Conservation (phyloP, 2,329 filamentous ascomycete species). For the Berkeleyomyces basicola region DNA sequence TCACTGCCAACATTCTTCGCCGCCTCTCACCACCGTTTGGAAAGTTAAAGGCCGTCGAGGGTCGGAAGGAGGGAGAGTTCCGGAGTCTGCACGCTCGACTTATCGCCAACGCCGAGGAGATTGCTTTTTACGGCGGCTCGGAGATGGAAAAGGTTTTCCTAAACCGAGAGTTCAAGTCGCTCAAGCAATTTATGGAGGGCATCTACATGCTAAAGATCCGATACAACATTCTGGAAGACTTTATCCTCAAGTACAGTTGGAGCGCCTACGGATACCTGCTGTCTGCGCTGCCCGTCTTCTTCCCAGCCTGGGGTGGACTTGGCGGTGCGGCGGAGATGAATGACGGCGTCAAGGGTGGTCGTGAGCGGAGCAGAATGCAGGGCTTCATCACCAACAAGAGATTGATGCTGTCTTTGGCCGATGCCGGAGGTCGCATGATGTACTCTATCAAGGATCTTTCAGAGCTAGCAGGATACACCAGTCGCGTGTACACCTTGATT, state of each 20-base stretch:
- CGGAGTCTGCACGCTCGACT: slow-evolving; percentile 76
- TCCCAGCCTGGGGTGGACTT: slow-evolving; percentile 83
- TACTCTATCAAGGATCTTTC: slow-evolving; percentile 98
- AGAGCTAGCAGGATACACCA: slow-evolving; percentile 89
- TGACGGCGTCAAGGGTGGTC: slow-evolving; percentile 34
- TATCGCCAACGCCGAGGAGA: slow-evolving; percentile 92
- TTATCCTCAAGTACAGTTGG: slow-evolving; percentile 97
- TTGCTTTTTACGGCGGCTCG: slow-evolving; percentile 92
- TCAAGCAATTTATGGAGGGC: slow-evolving; percentile 94
- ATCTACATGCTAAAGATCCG: slow-evolving; percentile 96
- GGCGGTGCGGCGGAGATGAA: slow-evolving; percentile 55
- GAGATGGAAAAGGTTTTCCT: slow-evolving; percentile 90
- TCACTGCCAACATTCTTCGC: slow-evolving; percentile 79
- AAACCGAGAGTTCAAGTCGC: slow-evolving; percentile 77
- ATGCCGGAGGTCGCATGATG: slow-evolving; percentile 97
- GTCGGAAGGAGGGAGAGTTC: slow-evolving; percentile 89
- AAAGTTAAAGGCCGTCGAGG: slow-evolving; percentile 91
- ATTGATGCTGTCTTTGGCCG: slow-evolving; percentile 90
- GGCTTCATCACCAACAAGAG: slow-evolving; percentile 99
- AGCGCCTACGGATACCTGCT: slow-evolving; percentile 93
- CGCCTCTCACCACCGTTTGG: slow-evolving; percentile 88
- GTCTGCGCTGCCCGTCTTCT: slow-evolving; percentile 81
- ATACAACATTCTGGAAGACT: slow-evolving; percentile 98
- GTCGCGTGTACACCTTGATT: slow-evolving; percentile 86
- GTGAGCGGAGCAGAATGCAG: slow-evolving; percentile 81